Evolutionary conservation across 495 filamentous ascomycete genomes (phyloP).

Genomic region (Talaromyces adpressus): DNA sequence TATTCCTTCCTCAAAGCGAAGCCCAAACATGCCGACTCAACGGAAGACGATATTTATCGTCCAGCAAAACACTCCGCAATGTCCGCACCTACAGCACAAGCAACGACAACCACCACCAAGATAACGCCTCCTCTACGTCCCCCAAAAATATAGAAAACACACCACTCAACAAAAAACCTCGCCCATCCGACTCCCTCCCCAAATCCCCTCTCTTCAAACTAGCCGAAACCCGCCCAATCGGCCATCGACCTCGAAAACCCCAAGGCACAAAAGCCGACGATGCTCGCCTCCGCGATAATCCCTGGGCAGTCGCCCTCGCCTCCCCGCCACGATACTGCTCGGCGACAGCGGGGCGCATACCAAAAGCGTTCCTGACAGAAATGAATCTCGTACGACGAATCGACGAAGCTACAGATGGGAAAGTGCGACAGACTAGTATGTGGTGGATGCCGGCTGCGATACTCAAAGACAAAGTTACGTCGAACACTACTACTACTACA

Average conservation of each 20-base stretch:
- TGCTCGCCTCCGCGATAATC: conserved; percentile 25
- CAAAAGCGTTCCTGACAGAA: conserved; percentile 55
- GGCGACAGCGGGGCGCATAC: conserved; percentile 49
- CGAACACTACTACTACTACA: not conserved
- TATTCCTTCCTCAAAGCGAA: not conserved
- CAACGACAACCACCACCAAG: not conserved
- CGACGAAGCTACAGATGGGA: not conserved
- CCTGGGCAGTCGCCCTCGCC: conserved; percentile 53
- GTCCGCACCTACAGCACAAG: not conserved
- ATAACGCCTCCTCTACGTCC: not conserved
- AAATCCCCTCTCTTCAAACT: conserved; percentile 28
- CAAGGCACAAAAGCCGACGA: conserved; percentile 35
- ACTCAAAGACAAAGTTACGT: conserved; percentile 21
- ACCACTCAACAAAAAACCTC: not conserved
- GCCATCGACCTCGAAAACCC: conserved; percentile 19
- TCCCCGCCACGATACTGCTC: conserved; percentile 56
- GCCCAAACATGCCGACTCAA: not conserved
- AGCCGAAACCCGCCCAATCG: conserved; percentile 14
- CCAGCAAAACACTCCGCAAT: not conserved
- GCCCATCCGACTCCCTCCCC: conserved; percentile 32
- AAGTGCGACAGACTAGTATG: conserved; percentile 40
- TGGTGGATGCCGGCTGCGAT: conserved; percentile 54
- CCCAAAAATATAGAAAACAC: not conserved
- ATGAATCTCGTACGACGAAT: conserved; percentile 48
- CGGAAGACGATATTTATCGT: not conserved